phyloP scores from a whole-genome alignment of 2,329 filamentous ascomycete genomes.

The Tolypocladium album region DNA sequence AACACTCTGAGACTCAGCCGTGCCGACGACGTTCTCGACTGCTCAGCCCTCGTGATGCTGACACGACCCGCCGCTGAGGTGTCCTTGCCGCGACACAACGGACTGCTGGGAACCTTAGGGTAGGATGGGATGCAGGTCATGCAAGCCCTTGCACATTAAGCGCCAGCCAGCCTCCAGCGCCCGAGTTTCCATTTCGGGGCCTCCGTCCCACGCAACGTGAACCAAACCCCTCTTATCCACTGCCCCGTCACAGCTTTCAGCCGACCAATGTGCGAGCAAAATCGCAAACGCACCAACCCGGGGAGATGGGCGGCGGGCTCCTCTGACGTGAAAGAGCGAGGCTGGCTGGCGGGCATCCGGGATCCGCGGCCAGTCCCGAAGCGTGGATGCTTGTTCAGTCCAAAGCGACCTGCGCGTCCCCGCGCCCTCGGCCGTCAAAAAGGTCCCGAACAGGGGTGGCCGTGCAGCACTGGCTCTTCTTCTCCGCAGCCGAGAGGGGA shows the following conservation, averaged over 20 bases:
- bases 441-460: background rate
- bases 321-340: background rate
- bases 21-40: background rate
- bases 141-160: conserved; percentile 2
- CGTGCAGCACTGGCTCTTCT: background rate
- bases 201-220: background rate
- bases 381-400: too few relatives aligned
- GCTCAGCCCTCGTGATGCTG: background rate
- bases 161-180: background rate
- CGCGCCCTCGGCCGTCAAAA: background rate
- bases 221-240: background rate
- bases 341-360: background rate
- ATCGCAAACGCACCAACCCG: too few relatives aligned
- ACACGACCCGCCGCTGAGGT: background rate
- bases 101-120: background rate
- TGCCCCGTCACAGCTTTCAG: background rate
- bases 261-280: background rate
- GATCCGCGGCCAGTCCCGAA: background rate
- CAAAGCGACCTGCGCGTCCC: background rate
- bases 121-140: background rate
- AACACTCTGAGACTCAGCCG: background rate
- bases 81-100: background rate
- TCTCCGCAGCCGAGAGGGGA: background rate
- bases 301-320: background rate
- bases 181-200: background rate